Base-by-base conservation (phyloP, 768 basidiomycete species). In the Lactarius tabidus region DNA sequence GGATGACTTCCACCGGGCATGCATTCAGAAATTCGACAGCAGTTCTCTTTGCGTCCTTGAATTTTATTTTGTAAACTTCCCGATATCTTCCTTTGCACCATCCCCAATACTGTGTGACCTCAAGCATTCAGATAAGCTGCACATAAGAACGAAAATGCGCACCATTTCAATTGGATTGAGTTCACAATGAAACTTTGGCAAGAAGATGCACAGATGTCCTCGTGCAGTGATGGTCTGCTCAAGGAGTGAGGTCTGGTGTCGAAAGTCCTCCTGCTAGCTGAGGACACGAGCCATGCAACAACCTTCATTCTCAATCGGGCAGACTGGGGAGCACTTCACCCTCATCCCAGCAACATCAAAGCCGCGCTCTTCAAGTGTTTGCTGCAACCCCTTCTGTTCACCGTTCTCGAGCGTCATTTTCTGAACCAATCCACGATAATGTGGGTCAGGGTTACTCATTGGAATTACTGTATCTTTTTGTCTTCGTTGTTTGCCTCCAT, bases 151-250 rank as follows among this genome's bases (percentile, higher is more conserved):
- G 18, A 9, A 29, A 18, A 20, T 3, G 31, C 38, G 8, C 20
- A 57, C 56, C 58, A 48, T 59, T 8, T 59, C 43, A 35, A 59
- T 59, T 2, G 43, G 43, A 59, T 59, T 59, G 5, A 59, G 31
- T 35, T 59, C 58, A 48, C 58, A 59, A n/a, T n/a, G n/a, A n/a
- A n/a, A n/a, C n/a, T n/a, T n/a, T n/a, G n/a, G n/a, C n/a, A n/a
- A n/a, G n/a, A 35, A 48, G 4, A 59, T 1, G 9, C 59, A 59
- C 4, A 33, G 2, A 36, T 59, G 45, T 1, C 59, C 59, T 9
- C 7, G 5, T 1, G 6, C 23, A 5, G 2, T 28, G 3, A 59
- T 35, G 1, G 9, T 33, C 17, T 26, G 33, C n/a, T 59, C 33
- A 9, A 59, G 45, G 6, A 51, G 18, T 6, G 59, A 59, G 0